Evolutionary conservation across 805 yeast species (phyloP), one percentile per base, ranked within the genome.

Genomic region (Ogataea thermomethanolica): DNA sequence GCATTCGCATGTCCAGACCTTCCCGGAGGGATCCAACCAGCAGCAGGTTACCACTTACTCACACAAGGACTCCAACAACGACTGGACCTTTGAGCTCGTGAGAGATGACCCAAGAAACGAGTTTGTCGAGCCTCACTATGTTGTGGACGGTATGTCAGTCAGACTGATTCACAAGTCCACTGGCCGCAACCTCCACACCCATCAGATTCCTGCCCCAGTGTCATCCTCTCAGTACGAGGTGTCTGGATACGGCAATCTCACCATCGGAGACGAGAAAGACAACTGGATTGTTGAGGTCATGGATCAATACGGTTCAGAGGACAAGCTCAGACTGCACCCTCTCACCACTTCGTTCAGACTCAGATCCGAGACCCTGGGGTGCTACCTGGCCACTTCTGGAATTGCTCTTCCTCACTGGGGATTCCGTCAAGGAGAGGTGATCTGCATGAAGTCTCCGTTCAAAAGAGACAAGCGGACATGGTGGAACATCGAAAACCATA

Each of bases 1-100:
- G 46, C 99, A 93, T 60, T 91, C 98, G 0, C 99, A 93, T 59
- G 69, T 72, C 12, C 95, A 85, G 59, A 62, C 73, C 9, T 93
- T 81, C 59, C 99, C 99, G 11, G 88, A 79, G 49, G 98, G 98
- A 3, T 86, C 96, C 2, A 74, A 76, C 47, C 98, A 93, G 65
- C 97, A 90, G 62, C 99, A 93, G 64, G 73, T 93, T 35, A 93
- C 99, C 21, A 86, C 93, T 6, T 93, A 93, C 61, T 86, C 90
- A 13, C 88, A 80, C 63, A 87, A 87, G 59, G 98, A 93, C 61
- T 65, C 72, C 38, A 91, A 93, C 65, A 93, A 91, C 61, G 78
- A 84, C 39, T 90, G 96, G 84, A 55, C 73, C 22, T 69, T 88
- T 51, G 82, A 83, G 51, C 73, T 81, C 55, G 73, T 70, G 22